Percentiles rank a stretch among this genome's conserved stretches.
phyloP scores from a whole-genome alignment of 805 yeast genomes.

The Metschnikowia cubensis region DNA sequence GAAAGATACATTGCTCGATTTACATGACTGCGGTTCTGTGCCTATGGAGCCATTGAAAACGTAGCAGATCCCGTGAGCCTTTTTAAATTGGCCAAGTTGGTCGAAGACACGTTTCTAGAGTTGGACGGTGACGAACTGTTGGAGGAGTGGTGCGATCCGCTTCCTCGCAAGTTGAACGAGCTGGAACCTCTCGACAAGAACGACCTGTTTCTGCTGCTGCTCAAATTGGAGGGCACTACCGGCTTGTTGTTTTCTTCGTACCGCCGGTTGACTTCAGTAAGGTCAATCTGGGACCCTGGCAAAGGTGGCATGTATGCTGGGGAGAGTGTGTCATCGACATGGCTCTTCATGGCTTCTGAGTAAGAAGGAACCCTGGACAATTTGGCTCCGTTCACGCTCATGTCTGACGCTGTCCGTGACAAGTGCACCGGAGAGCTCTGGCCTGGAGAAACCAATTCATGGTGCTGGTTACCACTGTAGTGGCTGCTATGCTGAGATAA shows the following conservation, averaged over 20 bases:
- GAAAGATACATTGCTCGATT: too few species aligned
- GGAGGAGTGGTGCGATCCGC: constrained; percentile 22
- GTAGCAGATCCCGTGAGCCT: constrained; percentile 13
- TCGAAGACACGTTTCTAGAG: constrained; percentile 64
- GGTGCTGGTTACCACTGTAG: not conserved
- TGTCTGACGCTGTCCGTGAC: constrained; percentile 55
- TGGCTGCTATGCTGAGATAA: constrained; percentile 4
- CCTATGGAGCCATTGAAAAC: constrained; percentile 13
- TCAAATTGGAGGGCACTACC: constrained; percentile 1
- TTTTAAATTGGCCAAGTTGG: constrained; percentile 9
- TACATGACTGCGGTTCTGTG: too few species aligned
- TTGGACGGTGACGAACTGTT: constrained; percentile 59
- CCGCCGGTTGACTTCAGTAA: constrained; percentile 27
- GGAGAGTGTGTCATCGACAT: constrained; percentile 50
- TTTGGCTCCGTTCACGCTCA: constrained; percentile 22
- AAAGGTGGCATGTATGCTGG: constrained; percentile 65
- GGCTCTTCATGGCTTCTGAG: constrained; percentile 65
- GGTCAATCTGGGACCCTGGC: constrained; percentile 37
- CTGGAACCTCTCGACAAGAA: constrained; percentile 26
- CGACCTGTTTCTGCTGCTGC: constrained; percentile 15
- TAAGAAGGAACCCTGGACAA: constrained; percentile 78
- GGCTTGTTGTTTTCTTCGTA: constrained; percentile 22
- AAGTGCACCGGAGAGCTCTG: constrained; percentile 54
- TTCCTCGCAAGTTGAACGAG: constrained; percentile 21
- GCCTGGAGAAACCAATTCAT: constrained; percentile 33